Percentiles rank a stretch among this genome's conserved stretches.
Conservation (phyloP, 108 stramenopile species). For the Fragilaria radians region DNA sequence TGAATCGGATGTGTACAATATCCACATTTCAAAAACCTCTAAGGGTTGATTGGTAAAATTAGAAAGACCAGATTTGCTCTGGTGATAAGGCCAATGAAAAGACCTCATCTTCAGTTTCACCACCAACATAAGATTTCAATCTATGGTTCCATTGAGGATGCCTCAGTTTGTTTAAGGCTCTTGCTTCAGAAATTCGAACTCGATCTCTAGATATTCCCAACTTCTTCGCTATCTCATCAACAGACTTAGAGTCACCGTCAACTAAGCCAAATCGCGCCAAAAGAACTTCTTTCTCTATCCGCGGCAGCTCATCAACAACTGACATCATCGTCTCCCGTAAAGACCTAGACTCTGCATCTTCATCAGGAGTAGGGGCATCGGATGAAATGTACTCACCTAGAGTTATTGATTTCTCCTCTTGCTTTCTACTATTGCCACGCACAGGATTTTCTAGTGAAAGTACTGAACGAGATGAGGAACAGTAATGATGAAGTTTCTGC, state of each 20-base stretch:
- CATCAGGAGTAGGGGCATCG: constrained; percentile 61
- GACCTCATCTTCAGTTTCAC: constrained; percentile 4
- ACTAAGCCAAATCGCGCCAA: constrained; percentile 81
- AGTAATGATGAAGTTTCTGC: constrained; percentile 57
- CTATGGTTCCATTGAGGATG: constrained; percentile 68
- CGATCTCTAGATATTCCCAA: constrained; percentile 71
- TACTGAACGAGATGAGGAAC: constrained; percentile 41
- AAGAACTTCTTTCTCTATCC: constrained; percentile 69
- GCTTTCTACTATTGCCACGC: constrained; percentile 9
- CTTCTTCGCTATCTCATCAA: constrained; percentile 70
- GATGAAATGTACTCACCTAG: constrained; percentile 60
- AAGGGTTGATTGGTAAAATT: too few species aligned
- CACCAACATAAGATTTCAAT: constrained; percentile 58
- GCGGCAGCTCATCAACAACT: constrained; percentile 44
- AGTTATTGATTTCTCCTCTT: constrained; percentile 39
- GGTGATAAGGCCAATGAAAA: constrained; percentile 1
- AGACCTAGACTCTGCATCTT: constrained; percentile 46
- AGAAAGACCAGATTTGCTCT: constrained; percentile 9
- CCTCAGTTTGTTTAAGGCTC: constrained; percentile 88
- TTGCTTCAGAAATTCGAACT: constrained; percentile 77
- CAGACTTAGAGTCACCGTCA: constrained; percentile 55
- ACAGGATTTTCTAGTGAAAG: constrained; percentile 55
- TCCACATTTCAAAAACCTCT: too few species aligned
- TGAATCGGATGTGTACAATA: too few species aligned
- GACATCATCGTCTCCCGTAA: constrained; percentile 48